Evolutionary conservation across 148 eudicot genomes (phyloP).

Genomic region (Beta vulgaris): DNA sequence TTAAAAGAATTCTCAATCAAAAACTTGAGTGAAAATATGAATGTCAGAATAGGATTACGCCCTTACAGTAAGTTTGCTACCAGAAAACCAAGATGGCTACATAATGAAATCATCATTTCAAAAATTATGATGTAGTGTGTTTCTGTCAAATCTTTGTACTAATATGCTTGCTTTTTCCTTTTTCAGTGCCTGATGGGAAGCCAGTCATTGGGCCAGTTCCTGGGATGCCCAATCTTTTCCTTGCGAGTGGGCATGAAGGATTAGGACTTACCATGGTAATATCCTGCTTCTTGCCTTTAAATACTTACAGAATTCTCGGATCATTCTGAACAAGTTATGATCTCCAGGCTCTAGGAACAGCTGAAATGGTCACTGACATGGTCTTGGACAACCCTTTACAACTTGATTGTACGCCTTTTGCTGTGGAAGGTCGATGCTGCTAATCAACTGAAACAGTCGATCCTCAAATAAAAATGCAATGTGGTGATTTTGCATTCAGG

Average conservation of each 20-base stretch:
- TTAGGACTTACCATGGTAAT: constrained; percentile 84
- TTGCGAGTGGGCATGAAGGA: constrained; percentile 98
- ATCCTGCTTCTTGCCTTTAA: constrained; percentile 1
- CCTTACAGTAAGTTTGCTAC: constrained; percentile 76
- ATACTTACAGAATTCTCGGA: not conserved
- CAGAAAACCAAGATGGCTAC: not conserved
- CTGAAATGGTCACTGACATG: constrained; percentile 81
- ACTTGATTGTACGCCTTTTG: constrained; percentile 59
- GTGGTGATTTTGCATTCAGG: not conserved
- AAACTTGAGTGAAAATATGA: constrained; percentile 40
- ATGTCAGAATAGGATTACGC: constrained; percentile 82
- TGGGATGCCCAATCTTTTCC: constrained; percentile 52
- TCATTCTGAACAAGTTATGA: not conserved
- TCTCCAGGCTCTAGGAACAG: constrained; percentile 82
- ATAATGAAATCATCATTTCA: not conserved
- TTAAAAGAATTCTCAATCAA: constrained; percentile 48
- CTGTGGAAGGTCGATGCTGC: constrained; percentile 45
- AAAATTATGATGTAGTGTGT: not conserved
- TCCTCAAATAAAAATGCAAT: not conserved
- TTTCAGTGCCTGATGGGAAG: constrained; percentile 88
- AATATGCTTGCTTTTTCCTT: not conserved
- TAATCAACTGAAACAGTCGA: not conserved
- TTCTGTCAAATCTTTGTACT: not conserved
- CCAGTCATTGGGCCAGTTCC: constrained; percentile 86
- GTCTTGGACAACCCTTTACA: constrained; percentile 58